Evolutionary conservation across 176 grass and related monocot species (phyloP).

Genomic region (Tillandsia fasciculata): DNA sequence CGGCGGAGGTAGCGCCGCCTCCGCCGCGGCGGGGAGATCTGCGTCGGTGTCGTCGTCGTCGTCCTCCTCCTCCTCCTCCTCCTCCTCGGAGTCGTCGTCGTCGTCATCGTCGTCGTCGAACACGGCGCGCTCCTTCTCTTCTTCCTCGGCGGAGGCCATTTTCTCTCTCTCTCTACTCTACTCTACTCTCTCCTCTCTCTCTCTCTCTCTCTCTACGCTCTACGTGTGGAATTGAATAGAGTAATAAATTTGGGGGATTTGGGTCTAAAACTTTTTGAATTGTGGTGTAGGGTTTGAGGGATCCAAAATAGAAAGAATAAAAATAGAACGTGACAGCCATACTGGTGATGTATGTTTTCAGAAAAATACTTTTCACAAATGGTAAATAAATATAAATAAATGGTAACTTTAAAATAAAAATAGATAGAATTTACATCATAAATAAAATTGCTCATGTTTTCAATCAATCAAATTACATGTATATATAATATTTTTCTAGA

Average conservation of each 20-base stretch:
- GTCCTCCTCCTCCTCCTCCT: constrained; percentile 37
- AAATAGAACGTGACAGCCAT: too few relatives aligned
- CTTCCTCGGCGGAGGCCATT: neutral
- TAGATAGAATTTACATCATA: too few relatives aligned
- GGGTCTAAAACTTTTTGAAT: neutral
- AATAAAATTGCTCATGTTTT: too few relatives aligned
- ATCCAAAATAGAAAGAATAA: neutral
- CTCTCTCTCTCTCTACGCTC: neutral
- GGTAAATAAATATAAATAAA: too few relatives aligned
- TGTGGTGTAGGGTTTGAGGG: neutral
- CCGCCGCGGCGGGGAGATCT: constrained; percentile 20
- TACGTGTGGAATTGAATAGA: neutral
- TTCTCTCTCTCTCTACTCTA: neutral
- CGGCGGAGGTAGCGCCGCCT: neutral
- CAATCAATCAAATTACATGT: too few relatives aligned
- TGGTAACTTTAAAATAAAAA: too few relatives aligned
- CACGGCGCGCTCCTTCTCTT: neutral
- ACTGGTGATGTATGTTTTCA: too few relatives aligned
- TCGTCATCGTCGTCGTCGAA: neutral
- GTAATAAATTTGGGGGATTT: neutral
- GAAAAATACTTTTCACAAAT: too few relatives aligned
- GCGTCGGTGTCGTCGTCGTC: constrained; percentile 46
- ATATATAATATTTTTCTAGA: too few relatives aligned
- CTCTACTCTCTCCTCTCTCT: neutral
- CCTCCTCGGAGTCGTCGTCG: constrained; percentile 11